Evolutionary conservation across 2,329 filamentous ascomycete genomes (phyloP).

Genomic region (Mycosphaerella sp.): DNA sequence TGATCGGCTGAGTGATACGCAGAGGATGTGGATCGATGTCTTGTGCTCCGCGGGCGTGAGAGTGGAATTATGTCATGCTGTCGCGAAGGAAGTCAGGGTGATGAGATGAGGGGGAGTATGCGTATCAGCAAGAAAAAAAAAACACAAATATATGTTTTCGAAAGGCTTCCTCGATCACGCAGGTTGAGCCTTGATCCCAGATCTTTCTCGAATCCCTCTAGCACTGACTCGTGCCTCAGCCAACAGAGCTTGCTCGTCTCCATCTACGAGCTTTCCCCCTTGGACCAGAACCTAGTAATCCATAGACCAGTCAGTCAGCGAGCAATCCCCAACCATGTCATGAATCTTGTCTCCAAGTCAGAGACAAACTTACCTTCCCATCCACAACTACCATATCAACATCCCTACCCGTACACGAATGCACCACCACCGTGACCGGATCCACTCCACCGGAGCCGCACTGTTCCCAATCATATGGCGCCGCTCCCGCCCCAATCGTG

Average conservation of each 20-base stretch:
- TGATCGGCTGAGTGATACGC: conserved; percentile 90
- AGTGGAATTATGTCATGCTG: conserved; percentile 71
- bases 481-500: conserved; percentile 27
- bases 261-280: background rate
- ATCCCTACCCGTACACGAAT: conserved; percentile 40
- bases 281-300: conserved; percentile 32
- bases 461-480: conserved; percentile 11
- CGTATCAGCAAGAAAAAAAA: no score
- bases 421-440: conserved; percentile 39
- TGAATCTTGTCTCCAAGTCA: background rate
- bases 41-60: conserved; percentile 74
- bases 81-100: conserved; percentile 48
- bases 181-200: background rate
- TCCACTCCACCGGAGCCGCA: conserved; percentile 16
- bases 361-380: conserved; percentile 20
- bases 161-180: background rate
- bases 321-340: background rate
- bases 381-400: conserved; percentile 43
- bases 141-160: no score
- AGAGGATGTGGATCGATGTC: conserved; percentile 94
- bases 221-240: background rate
- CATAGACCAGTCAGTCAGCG: background rate
- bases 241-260: conserved; percentile 1
- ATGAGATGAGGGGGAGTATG: background rate
- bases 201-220: background rate